Conservation (phyloP, 495 filamentous ascomycete genomes). For the Lepidopterella palustris region DNA sequence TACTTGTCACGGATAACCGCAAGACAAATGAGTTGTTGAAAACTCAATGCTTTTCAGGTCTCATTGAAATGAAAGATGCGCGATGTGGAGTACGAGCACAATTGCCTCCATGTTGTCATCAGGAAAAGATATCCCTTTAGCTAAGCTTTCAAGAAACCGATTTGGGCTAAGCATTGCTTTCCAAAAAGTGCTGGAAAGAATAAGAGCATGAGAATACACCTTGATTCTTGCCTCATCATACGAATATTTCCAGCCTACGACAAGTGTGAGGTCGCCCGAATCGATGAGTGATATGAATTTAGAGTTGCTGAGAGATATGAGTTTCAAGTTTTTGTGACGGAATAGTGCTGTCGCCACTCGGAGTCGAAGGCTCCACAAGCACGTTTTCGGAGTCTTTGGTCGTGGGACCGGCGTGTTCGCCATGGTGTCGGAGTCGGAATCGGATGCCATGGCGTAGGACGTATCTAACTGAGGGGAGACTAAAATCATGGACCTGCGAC, state of each 20-base stretch:
- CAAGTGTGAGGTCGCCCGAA: background rate
- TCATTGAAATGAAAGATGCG: background rate
- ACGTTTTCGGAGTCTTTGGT: too few species aligned
- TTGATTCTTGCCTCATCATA: background rate
- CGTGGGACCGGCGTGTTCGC: too few species aligned
- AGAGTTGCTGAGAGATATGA: too few species aligned
- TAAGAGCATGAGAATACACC: background rate
- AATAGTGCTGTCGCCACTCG: too few species aligned
- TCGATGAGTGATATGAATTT: too few species aligned
- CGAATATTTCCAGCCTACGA: background rate
- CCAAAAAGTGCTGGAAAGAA: background rate
- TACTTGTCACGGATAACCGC: conserved; percentile 1
- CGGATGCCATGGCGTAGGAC: too few species aligned
- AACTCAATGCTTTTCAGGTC: background rate
- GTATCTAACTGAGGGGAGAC: too few species aligned
- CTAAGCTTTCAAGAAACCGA: background rate
- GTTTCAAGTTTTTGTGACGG: too few species aligned
- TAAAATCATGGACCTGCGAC: too few species aligned
- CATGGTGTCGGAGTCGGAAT: too few species aligned
- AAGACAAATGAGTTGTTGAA: background rate
- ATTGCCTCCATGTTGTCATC: background rate
- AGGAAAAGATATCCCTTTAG: background rate
- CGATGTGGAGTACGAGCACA: background rate
- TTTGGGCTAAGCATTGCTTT: background rate
- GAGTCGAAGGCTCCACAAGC: too few species aligned